Evolutionary conservation across 441 rosid genomes (phyloP), one percentile per base, ranked within the genome.

Genomic region (Pelargonium fulgidum): DNA sequence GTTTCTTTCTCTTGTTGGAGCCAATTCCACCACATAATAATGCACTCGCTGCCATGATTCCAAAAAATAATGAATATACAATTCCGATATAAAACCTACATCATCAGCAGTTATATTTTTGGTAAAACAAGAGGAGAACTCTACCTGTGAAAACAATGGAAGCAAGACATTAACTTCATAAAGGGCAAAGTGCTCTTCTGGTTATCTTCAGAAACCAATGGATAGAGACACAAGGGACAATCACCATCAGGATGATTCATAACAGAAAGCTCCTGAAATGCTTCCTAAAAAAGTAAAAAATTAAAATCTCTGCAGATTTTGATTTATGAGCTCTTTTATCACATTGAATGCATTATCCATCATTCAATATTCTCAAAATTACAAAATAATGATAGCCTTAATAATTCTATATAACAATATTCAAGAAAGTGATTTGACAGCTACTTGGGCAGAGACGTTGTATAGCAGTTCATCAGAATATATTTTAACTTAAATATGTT

Each of bases 111-210:
- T 33, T 33, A 59, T 58, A 9, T 50, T 33, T 20, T 45, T 70
- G 3, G 42, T 47, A 65, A 14, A 5, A 7, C 24, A 7, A 22
- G 42, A 69, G 64, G 70, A 26, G 19, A 12, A 68, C 54, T 39
- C 71, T 80, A 91, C 97, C 92, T 75, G 81, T 93, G 98, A 74
- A 89, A 90, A 76, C 92, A 93, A 76, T 90, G 96, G 72, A 89
- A 93, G 78, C 98, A 93, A 75, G 98, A 93, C 97, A 93, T 93
- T 78, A 93, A 80, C 87, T 93, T 93, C 97, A 91, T 93, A 81
- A 89, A 89, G 48, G 93, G 87, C 80, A 83, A 80, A 67, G 67
- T 48, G 52, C 76, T 77, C 52, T 73, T 65, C 65, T 73, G 81
- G 20, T 76, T 77, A 66, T 83, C 88, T 71, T 85, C 85, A 39